A percentile compares a stretch with the other conserved stretches of the same genome.
Conservation (phyloP, 225 moss, liverwort and hornwort species). For the Marchantia paleacea region DNA sequence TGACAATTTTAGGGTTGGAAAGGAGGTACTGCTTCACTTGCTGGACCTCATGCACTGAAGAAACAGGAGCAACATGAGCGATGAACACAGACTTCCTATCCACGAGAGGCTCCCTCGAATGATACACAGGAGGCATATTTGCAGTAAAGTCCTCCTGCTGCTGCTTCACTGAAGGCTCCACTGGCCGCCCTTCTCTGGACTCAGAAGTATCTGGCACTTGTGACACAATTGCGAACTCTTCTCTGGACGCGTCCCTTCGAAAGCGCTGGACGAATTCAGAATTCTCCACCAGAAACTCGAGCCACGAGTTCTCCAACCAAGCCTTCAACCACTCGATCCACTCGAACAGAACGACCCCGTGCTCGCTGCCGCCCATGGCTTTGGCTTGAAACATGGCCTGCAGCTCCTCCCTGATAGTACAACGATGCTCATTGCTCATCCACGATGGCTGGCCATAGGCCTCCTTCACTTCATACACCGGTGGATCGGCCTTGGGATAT, state of each 20-base stretch:
- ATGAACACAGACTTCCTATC: slow-evolving; percentile 46
- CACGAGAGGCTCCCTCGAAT: slow-evolving; percentile 35
- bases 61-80: slow-evolving; percentile 66
- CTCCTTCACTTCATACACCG: slow-evolving; percentile 40
- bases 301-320: slow-evolving; percentile 42
- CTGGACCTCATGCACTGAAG: slow-evolving; percentile 58
- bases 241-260: slow-evolving; percentile 15
- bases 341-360: slow-evolving; percentile 39
- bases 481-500: slow-evolving; percentile 33
- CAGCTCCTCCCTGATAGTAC: slow-evolving; percentile 25
- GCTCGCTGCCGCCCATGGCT: slow-evolving; percentile 16
- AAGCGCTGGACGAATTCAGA: slow-evolving; percentile 25
- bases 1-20: slow-evolving; percentile 72
- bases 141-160: neutral
- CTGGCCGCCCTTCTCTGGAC: neutral
- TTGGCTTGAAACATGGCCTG: slow-evolving; percentile 30
- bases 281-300: slow-evolving; percentile 22
- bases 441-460: slow-evolving; percentile 43
- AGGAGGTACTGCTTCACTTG: slow-evolving; percentile 71
- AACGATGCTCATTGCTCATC: slow-evolving; percentile 29
- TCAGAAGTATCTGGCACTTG: slow-evolving; percentile 3
- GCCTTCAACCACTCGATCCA: slow-evolving; percentile 46
- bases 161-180: neutral
- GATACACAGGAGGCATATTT: slow-evolving; percentile 28
- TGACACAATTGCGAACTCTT: neutral